phyloP scores from a whole-genome alignment of 2,329 filamentous ascomycete species.

The Paecilomyces fulvus region DNA sequence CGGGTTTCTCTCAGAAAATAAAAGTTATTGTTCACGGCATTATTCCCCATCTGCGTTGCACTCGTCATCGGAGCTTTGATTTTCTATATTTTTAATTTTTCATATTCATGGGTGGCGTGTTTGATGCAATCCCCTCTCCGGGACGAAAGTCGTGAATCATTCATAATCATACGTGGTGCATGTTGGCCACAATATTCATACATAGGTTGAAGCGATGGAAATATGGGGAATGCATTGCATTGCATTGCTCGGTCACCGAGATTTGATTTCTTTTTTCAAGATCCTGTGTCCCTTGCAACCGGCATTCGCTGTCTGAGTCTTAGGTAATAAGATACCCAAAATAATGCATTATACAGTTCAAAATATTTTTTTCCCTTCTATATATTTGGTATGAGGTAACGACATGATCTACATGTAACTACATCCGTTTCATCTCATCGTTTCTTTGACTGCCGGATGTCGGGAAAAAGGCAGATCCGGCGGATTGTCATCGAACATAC shows the following conservation, averaged over 20 bases:
- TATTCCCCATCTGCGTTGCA: background rate
- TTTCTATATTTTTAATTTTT: background rate
- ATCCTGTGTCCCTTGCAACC: no score
- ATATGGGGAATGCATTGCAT: background rate
- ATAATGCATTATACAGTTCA: background rate
- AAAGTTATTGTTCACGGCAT: background rate
- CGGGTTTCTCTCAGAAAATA: background rate
- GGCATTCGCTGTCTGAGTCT: background rate
- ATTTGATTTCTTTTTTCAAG: no score
- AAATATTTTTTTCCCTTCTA: no score
- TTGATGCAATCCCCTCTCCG: background rate
- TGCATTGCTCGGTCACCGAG: background rate
- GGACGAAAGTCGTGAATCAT: background rate
- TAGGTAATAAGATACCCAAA: background rate
- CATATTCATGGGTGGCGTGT: background rate
- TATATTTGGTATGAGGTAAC: no score
- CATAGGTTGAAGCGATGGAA: background rate
- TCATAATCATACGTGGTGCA: background rate
- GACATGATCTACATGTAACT: no score
- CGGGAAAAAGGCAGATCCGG: no score
- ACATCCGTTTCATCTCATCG: no score
- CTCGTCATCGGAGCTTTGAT: background rate
- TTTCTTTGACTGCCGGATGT: no score
- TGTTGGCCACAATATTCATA: background rate
- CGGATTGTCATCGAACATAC: no score